phyloP scores from a whole-genome alignment of 2,329 filamentous ascomycete genomes.

The Exophiala spinifera region DNA sequence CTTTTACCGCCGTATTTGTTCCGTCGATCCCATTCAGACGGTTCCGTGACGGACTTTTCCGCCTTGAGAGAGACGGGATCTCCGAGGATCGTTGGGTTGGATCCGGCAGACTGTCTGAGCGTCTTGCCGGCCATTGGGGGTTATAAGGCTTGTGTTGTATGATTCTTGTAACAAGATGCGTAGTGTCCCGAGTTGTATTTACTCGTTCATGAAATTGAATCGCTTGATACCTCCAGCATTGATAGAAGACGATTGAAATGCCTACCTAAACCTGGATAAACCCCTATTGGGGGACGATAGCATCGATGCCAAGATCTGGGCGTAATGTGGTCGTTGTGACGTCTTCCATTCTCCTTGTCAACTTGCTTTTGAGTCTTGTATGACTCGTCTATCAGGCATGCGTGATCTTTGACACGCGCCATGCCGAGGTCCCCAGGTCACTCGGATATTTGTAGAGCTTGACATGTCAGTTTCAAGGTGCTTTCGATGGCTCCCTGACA shows the following conservation, averaged over 20 bases:
- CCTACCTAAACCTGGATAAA: too few relatives aligned
- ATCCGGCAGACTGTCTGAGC: slow-evolving; percentile 16
- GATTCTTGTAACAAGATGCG: too few relatives aligned
- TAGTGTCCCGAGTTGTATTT: not conserved
- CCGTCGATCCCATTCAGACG: slow-evolving; percentile 16
- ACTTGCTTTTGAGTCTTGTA: not conserved
- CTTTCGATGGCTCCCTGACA: too few relatives aligned
- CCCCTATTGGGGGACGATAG: too few relatives aligned
- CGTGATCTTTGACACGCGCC: too few relatives aligned
- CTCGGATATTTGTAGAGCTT: too few relatives aligned
- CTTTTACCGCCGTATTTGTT: slow-evolving; percentile 3
- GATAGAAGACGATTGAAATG: too few relatives aligned
- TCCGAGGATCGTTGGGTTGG: slow-evolving; percentile 23
- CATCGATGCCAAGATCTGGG: not conserved
- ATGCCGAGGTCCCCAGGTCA: too few relatives aligned
- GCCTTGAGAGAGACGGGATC: slow-evolving; percentile 26
- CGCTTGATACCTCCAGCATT: too few relatives aligned
- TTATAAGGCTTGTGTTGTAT: not conserved
- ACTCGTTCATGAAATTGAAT: not conserved
- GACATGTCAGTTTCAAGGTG: too few relatives aligned
- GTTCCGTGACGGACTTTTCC: slow-evolving; percentile 19
- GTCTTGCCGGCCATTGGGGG: slow-evolving; percentile 14
- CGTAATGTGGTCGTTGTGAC: slow-evolving; percentile 5
- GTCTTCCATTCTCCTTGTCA: slow-evolving; percentile 15
- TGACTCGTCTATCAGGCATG: too few relatives aligned